phyloP scores from a whole-genome alignment of 2,329 filamentous ascomycete species.

The Fusarium papillatum region DNA sequence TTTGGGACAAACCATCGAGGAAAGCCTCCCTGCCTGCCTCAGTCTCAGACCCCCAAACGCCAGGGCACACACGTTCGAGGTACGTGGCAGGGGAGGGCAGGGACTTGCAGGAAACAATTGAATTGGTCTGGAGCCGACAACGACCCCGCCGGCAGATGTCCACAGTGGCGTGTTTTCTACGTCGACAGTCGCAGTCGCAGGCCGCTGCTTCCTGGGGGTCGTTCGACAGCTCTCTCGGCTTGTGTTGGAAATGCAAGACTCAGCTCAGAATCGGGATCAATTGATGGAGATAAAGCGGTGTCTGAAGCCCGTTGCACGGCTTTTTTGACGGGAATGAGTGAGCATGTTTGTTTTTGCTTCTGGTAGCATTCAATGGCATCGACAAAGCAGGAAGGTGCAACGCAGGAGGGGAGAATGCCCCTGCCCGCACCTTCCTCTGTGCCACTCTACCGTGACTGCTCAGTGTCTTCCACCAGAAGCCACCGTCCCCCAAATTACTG shows the following conservation, averaged over 20 bases:
- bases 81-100: not conserved
- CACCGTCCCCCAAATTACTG: slow-evolving; percentile 5
- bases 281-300: slow-evolving; percentile 2
- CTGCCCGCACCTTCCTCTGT: not conserved
- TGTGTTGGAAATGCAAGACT: slow-evolving; percentile 30
- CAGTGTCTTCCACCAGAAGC: not conserved
- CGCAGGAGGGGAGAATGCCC: slow-evolving; percentile 10
- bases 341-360: not conserved
- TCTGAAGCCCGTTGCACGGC: slow-evolving; percentile 14
- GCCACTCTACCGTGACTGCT: not conserved
- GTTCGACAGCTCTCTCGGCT: slow-evolving; percentile 4
- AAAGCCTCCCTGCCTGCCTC: not conserved
- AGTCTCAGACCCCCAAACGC: not conserved
- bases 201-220: not conserved
- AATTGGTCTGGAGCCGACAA: slow-evolving; percentile 1
- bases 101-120: slow-evolving; percentile 15
- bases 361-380: not conserved
- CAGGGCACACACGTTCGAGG: not conserved
- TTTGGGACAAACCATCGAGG: not conserved
- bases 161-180: slow-evolving; percentile 28
- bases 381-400: slow-evolving; percentile 13
- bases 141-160: slow-evolving; percentile 17
- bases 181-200: slow-evolving; percentile 9
- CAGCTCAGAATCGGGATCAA: slow-evolving; percentile 14
- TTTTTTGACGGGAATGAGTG: not conserved